Evolutionary conservation across 352 stramenopile species (phyloP).

Genomic region (Pythium rishiriense): DNA sequence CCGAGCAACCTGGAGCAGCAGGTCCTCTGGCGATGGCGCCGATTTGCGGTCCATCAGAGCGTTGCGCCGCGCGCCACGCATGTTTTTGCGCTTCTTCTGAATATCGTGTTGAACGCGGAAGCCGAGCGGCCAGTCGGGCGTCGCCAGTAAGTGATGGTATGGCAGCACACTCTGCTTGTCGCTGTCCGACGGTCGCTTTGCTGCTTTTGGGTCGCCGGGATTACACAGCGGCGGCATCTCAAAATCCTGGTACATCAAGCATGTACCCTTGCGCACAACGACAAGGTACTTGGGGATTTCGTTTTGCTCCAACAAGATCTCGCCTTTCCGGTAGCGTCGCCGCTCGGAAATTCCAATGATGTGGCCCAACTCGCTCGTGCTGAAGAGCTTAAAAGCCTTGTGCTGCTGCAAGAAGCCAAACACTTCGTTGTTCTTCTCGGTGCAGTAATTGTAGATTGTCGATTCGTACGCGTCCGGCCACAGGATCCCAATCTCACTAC

Average conservation of each 20-base stretch:
- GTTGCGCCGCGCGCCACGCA: slow-evolving; percentile 42
- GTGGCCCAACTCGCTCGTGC: slow-evolving; percentile 62
- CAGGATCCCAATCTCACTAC: slow-evolving; percentile 64
- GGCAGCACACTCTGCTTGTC: slow-evolving; percentile 35
- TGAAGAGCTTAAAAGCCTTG: slow-evolving; percentile 61
- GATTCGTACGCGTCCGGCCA: slow-evolving; percentile 56
- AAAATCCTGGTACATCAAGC: slow-evolving; percentile 68
- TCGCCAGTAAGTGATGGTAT: slow-evolving; percentile 62
- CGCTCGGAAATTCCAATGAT: slow-evolving; percentile 76
- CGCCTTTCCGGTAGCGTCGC: slow-evolving; percentile 63
- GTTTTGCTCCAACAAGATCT: slow-evolving; percentile 65
- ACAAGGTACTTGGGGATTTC: slow-evolving; percentile 49
- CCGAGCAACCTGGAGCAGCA: slow-evolving; percentile 22
- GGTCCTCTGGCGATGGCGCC: slow-evolving; percentile 8
- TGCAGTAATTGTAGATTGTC: slow-evolving; percentile 60
- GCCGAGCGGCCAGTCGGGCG: slow-evolving; percentile 60
- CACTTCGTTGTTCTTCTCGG: slow-evolving; percentile 57
- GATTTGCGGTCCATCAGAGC: slow-evolving; percentile 31
- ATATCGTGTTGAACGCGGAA: slow-evolving; percentile 40
- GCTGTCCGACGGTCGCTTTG: slow-evolving; percentile 14
- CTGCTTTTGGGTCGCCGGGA: background rate
- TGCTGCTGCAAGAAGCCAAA: slow-evolving; percentile 72
- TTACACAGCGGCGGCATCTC: slow-evolving; percentile 39
- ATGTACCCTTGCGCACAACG: slow-evolving; percentile 69
- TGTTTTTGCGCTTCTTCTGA: slow-evolving; percentile 47